phyloP scores from a whole-genome alignment of 805 yeast species.

The Spathaspora girioi region DNA sequence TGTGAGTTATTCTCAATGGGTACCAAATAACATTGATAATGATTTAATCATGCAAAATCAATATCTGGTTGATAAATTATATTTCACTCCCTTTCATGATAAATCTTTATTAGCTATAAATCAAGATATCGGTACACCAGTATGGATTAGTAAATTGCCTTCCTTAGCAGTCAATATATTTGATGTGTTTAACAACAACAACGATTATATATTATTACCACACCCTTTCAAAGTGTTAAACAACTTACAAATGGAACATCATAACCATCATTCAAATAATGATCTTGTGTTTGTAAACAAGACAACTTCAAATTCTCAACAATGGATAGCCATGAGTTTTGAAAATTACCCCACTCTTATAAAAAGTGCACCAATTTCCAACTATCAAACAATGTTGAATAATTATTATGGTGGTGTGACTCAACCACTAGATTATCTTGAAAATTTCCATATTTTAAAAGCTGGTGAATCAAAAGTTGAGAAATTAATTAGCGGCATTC shows the following conservation, averaged over 20 bases:
- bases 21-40: conserved; percentile 79
- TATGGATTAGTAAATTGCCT: conserved; percentile 76
- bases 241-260: conserved; percentile 23
- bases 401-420: conserved; percentile 13
- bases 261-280: conserved; percentile 12
- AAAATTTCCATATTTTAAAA: conserved; percentile 13
- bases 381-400: conserved; percentile 44
- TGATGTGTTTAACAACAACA: conserved; percentile 52
- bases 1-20: conserved; percentile 85
- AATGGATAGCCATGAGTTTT: conserved; percentile 86
- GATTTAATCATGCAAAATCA: conserved; percentile 43
- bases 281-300: conserved; percentile 62
- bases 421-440: conserved; percentile 10
- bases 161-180: conserved; percentile 73
- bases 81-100: conserved; percentile 82
- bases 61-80: conserved; percentile 65
- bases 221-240: conserved; percentile 57
- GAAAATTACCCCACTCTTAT: conserved; percentile 76
- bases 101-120: conserved; percentile 75
- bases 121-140: conserved; percentile 61
- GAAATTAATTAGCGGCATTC: conserved; percentile 31
- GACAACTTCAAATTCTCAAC: conserved; percentile 51
- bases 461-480: conserved; percentile 20
- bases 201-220: conserved; percentile 53
- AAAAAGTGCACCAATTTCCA: conserved; percentile 71